Base-by-base conservation (phyloP, 441 rosid species). In the California macrophylla region DNA sequence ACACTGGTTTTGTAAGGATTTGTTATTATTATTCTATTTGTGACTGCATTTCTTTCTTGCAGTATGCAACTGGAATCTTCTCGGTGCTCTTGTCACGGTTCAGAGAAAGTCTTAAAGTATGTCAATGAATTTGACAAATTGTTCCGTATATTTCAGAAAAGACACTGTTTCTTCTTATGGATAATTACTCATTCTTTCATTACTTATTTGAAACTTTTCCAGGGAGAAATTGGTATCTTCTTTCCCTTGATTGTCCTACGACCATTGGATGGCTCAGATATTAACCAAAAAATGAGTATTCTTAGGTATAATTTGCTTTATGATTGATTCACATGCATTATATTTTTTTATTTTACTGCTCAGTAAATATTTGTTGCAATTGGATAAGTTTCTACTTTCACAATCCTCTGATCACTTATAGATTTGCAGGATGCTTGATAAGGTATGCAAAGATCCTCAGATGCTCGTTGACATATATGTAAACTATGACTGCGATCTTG, bases 381-480 rank as follows among this genome's bases (percentile, higher is more conserved):
- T 32, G 3, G 3, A 7, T 32, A 32, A 32, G 36, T 32, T 32
- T 32, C 36, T 32, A 32, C 36, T 32, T 32, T 70, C 54, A 47
- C 58, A 16, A 66, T 74, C 60, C 68, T 73, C 71, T 81, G 66
- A 78, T 72, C 52, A 58, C 73, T 23, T 75, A 40, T 64, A 68
- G 47, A 74, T 75, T 74, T 78, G 72, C 87, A 95, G 98, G 83
- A 91, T 91, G 96, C 92, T 96, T 72, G 98, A 96, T 75, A 92
- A 87, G 82, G 92, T 91, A 54, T 93, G 97, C 77, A 91, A 82
- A 79, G 96, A 96, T 84, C 86, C 99, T 71, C 99, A 96, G 79
- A 88, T 91, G 96, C 99, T 96, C 79, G 96, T 93, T 76, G 99
- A 96, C 84, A 87, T 96, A 64, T 96, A 83, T 85, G 97, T 93